Conservation (phyloP, 768 basidiomycete species). For the Pulveroboletus sp. region DNA sequence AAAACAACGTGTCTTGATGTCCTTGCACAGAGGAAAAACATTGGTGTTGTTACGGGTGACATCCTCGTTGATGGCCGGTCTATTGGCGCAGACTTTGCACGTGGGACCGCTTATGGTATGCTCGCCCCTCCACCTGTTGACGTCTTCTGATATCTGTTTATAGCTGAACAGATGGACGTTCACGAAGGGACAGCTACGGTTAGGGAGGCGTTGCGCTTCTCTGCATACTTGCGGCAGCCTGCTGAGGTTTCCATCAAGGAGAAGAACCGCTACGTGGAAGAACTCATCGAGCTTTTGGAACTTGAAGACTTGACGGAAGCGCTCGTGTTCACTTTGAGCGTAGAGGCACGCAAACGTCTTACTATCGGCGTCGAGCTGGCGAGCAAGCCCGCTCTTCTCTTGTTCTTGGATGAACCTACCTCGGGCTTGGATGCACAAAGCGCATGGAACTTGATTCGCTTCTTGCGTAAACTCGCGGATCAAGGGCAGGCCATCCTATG, state of each 20-base stretch:
- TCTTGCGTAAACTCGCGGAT: constrained; percentile 77
- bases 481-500: constrained; percentile 87
- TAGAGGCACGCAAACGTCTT: constrained; percentile 75
- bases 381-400: constrained; percentile 46
- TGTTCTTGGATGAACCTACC: constrained; percentile 42
- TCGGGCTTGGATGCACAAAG: constrained; percentile 59
- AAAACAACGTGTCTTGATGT: constrained; percentile 77
- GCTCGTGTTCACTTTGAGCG: constrained; percentile 62
- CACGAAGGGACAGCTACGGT: constrained; percentile 82
- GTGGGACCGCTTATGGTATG: constrained; percentile 74
- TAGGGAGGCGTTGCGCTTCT: constrained; percentile 81
- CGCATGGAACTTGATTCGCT: constrained; percentile 78
- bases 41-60: constrained; percentile 61
- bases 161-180: constrained; percentile 80
- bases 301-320: constrained; percentile 82
- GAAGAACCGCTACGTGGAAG: constrained; percentile 77
- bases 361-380: constrained; percentile 92
- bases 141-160: constrained; percentile 21
- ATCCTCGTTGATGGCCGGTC: constrained; percentile 63
- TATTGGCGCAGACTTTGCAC: constrained; percentile 51
- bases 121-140: constrained; percentile 18
- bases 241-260: constrained; percentile 59
- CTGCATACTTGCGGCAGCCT: constrained; percentile 80
- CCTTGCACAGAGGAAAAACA: constrained; percentile 66
- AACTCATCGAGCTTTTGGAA: constrained; percentile 79